Percentiles rank a stretch among this genome's conserved stretches.
phyloP scores from a whole-genome alignment of 805 yeast species.

The Pichia pseudocactophila region DNA sequence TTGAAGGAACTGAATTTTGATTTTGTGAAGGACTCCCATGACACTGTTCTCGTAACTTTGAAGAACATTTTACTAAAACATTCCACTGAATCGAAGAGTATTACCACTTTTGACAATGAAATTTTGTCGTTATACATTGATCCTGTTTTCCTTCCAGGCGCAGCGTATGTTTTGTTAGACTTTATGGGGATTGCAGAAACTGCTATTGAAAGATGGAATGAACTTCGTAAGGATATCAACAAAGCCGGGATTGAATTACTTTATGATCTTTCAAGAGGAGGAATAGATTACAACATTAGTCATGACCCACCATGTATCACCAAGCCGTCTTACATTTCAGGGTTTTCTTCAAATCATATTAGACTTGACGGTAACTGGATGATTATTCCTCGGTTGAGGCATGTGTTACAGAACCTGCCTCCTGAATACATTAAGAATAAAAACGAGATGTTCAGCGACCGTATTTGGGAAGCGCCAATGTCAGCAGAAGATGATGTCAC shows the following conservation, averaged over 20 bases:
- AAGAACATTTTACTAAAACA: constrained; percentile 6
- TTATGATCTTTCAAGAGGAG: constrained; percentile 33
- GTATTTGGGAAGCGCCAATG: constrained; percentile 37
- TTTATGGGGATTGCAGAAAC: constrained; percentile 5
- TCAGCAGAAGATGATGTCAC: constrained; percentile 49
- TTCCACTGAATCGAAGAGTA: constrained; percentile 1
- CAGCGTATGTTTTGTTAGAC: constrained; percentile 7
- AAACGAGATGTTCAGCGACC: constrained; percentile 24
- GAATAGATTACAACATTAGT: constrained; percentile 39
- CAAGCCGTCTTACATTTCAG: constrained; percentile 73
- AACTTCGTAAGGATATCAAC: constrained; percentile 9
- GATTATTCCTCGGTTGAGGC: constrained; percentile 67
- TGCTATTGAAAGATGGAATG: constrained; percentile 6
- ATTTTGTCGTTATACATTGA: constrained; percentile 13
- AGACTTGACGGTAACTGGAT: constrained; percentile 85
- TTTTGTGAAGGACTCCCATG: constrained; percentile 7
- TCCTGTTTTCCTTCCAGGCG: constrained; percentile 19
- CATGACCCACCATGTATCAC: constrained; percentile 89
- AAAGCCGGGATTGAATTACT: constrained; percentile 31
- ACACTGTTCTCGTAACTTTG: constrained; percentile 7
- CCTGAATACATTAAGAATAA: constrained; percentile 35
- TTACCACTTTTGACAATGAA: constrained; percentile 13
- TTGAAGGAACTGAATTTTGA: constrained; percentile 12
- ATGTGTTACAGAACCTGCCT: constrained; percentile 56
- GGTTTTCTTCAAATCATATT: constrained; percentile 65